A percentile compares a stretch with the other conserved stretches of the same genome.
Conservation (phyloP, 2,329 filamentous ascomycete species). For the Clonostachys sp. region DNA sequence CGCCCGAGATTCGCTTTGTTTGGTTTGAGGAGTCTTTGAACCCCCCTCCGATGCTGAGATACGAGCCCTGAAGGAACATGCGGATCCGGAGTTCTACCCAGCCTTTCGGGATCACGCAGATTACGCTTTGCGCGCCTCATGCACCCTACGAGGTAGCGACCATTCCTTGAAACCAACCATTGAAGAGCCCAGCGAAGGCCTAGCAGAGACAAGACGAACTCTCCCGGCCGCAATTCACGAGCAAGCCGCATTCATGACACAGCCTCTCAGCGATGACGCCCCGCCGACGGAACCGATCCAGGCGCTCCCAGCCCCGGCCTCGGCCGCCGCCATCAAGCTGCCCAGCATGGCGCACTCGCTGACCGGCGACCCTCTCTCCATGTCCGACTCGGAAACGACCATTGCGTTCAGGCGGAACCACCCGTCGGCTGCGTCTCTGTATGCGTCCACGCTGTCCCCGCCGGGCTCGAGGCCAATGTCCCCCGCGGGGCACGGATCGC, state of each 20-base stretch:
- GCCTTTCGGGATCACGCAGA: conserved; percentile 10
- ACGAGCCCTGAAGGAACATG: conserved; percentile 12
- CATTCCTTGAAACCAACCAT: background rate
- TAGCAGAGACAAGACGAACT: background rate
- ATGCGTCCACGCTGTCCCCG: conserved; percentile 64
- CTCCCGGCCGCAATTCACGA: conserved; percentile 3
- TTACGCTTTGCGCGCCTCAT: conserved; percentile 9
- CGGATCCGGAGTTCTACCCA: conserved; percentile 13
- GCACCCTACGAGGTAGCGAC: conserved; percentile 1
- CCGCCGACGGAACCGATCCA: conserved; percentile 63
- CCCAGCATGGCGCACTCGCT: conserved; percentile 59
- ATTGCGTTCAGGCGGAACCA: conserved; percentile 50
- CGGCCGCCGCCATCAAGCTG: conserved; percentile 40
- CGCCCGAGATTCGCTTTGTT: too few species aligned
- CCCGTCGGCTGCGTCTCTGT: conserved; percentile 55
- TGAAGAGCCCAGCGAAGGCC: too few species aligned
- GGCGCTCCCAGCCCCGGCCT: conserved; percentile 63
- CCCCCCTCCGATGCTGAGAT: too few species aligned
- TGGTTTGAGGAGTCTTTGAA: too few species aligned
- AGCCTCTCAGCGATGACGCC: conserved; percentile 54
- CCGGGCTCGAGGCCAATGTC: conserved; percentile 65
- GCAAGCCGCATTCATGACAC: conserved; percentile 57
- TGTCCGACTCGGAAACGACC: conserved; percentile 46
- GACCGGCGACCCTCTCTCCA: conserved; percentile 39
- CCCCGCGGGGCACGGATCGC: conserved; percentile 55